phyloP scores from a whole-genome alignment of 176 grass and related monocot genomes.

The Avena atlantica region DNA sequence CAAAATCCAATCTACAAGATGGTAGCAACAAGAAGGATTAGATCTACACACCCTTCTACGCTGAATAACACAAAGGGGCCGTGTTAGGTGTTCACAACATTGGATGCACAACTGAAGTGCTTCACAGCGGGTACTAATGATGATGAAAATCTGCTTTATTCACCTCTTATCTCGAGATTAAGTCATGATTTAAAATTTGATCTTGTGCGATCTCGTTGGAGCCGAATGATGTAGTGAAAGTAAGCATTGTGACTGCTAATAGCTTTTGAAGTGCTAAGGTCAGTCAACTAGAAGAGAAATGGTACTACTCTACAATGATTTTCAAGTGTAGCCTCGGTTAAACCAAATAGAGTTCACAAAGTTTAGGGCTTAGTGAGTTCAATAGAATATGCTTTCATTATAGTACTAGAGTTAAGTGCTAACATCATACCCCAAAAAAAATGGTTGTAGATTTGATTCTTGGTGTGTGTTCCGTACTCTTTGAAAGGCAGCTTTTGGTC shows the following conservation, averaged over 20 bases:
- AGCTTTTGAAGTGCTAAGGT: neutral
- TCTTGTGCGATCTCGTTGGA: neutral
- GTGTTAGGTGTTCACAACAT: neutral
- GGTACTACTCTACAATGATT: neutral
- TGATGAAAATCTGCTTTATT: neutral
- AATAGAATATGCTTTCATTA: neutral
- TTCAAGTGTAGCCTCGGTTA: neutral
- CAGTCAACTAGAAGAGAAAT: neutral
- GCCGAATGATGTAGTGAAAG: neutral
- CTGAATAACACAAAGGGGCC: neutral
- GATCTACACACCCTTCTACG: no score
- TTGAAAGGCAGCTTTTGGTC: no score
- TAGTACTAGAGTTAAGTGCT: no score
- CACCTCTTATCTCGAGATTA: neutral
- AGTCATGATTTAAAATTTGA: neutral
- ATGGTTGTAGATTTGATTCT: neutral
- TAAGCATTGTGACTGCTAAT: neutral
- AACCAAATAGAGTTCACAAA: neutral
- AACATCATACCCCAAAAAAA: neutral
- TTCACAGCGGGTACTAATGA: neutral
- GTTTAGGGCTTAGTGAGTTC: neutral
- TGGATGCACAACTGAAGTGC: neutral
- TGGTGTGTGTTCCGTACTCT: no score
- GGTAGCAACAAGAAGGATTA: no score
- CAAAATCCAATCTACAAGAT: no score